A percentile compares a stretch with the other conserved stretches of the same genome.
These are phyloP conservation scores for Aspergillus sojae DNA, from an alignment of 2,329 filamentous ascomycete genomes.

Conservation along the genomic window DNA sequence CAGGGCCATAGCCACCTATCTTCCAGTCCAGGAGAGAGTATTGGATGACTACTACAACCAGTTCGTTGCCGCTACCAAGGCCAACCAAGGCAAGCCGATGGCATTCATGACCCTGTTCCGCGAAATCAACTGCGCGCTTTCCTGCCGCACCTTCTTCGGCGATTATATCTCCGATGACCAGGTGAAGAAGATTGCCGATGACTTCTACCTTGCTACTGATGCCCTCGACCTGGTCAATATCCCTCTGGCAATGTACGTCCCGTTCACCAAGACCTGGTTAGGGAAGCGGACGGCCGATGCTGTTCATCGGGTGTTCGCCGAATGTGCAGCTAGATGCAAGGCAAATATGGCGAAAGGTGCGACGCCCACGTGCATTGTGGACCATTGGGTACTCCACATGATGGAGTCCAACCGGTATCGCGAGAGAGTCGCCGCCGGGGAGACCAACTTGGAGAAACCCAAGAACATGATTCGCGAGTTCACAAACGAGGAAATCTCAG, in stretches of 20 bases:
- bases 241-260: conserved; percentile 73
- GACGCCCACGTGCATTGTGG: conserved; percentile 81
- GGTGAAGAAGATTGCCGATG: conserved; percentile 85
- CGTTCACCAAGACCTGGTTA: conserved; percentile 87
- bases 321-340: conserved; percentile 84
- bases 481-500: conserved; percentile 52
- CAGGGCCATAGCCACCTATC: conserved; percentile 76
- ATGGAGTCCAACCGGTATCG: conserved; percentile 76
- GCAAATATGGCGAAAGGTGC: conserved; percentile 79
- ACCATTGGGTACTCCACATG: conserved; percentile 83
- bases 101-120: conserved; percentile 85
- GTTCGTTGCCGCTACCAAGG: conserved; percentile 71
- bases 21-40: conserved; percentile 85
- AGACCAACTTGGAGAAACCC: conserved; percentile 54
- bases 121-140: conserved; percentile 85
- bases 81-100: conserved; percentile 67
- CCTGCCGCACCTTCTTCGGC: conserved; percentile 85
- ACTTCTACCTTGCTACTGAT: conserved; percentile 89
- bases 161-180: conserved; percentile 85
- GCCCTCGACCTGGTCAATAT: conserved; percentile 93
- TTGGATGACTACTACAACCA: conserved; percentile 77
- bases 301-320: conserved; percentile 78
- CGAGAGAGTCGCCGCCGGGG: conserved; percentile 69
- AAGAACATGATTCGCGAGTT: conserved; percentile 55
- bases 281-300: conserved; percentile 86